Percentiles rank a stretch among this genome's conserved stretches.
Conservation (phyloP, 2,329 filamentous ascomycete genomes). For the Exophiala calicioides region DNA sequence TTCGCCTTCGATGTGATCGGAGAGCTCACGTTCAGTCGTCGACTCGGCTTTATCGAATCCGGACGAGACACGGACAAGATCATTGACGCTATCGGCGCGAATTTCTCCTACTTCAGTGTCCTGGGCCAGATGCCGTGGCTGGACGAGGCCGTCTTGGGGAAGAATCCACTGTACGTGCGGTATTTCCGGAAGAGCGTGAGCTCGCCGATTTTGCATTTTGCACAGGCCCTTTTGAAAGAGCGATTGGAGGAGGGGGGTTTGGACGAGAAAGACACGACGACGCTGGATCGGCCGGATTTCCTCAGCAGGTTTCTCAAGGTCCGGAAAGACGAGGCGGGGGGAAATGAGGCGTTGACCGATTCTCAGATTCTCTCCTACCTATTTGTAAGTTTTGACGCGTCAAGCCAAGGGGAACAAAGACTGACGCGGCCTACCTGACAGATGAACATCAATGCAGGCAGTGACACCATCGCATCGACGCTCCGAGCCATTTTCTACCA, state of each 20-base stretch:
- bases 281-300: slow-evolving; percentile 27
- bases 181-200: slow-evolving; percentile 28
- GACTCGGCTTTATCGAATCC: slow-evolving; percentile 38
- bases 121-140: slow-evolving; percentile 41
- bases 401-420: too few relatives aligned
- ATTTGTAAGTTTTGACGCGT: slow-evolving; percentile 26
- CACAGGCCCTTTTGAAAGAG: slow-evolving; percentile 24
- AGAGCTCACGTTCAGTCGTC: slow-evolving; percentile 39
- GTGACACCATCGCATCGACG: slow-evolving; percentile 76
- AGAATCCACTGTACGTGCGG: slow-evolving; percentile 35
- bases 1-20: slow-evolving; percentile 43
- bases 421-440: too few relatives aligned
- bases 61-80: slow-evolving; percentile 38
- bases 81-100: slow-evolving; percentile 34
- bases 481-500: slow-evolving; percentile 73
- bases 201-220: slow-evolving; percentile 27
- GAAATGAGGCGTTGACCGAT: slow-evolving; percentile 24
- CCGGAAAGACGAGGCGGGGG: slow-evolving; percentile 19
- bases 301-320: slow-evolving; percentile 31
- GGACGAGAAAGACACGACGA: slow-evolving; percentile 12
- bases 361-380: slow-evolving; percentile 25
- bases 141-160: slow-evolving; percentile 37
- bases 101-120: slow-evolving; percentile 34
- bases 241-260: slow-evolving; percentile 17
- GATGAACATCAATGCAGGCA: slow-evolving; percentile 58